phyloP scores from a whole-genome alignment of 805 yeast species.

The Myxozyma vanderwaltii region DNA sequence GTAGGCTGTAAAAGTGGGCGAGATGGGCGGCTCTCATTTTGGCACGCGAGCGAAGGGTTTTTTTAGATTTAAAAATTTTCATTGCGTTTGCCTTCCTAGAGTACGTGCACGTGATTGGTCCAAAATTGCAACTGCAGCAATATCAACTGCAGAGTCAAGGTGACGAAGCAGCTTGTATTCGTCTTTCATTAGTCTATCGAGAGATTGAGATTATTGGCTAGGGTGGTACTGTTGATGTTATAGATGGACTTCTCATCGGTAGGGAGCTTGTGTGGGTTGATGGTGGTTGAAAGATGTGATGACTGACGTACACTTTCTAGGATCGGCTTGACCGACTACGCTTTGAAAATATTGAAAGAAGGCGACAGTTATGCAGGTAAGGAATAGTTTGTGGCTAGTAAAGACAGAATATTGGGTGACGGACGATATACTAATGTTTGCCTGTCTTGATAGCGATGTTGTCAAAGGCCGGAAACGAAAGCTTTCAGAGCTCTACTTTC shows the following conservation, averaged over 20 bases:
- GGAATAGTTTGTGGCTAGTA: slow-evolving; percentile 18
- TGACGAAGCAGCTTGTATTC: neutral
- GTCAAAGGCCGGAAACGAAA: slow-evolving; percentile 57
- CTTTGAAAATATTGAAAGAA: slow-evolving; percentile 50
- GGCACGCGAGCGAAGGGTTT: neutral
- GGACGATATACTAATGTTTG: neutral
- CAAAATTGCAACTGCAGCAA: neutral
- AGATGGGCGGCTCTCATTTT: neutral
- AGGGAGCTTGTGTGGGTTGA: slow-evolving; percentile 2
- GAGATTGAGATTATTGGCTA: neutral
- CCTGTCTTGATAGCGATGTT: slow-evolving; percentile 43
- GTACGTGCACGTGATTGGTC: slow-evolving; percentile 13
- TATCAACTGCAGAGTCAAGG: neutral
- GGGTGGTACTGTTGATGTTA: neutral
- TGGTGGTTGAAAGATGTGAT: neutral
- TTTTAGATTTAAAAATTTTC: slow-evolving; percentile 5
- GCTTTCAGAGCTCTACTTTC: slow-evolving; percentile 60
- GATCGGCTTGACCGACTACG: slow-evolving; percentile 48
- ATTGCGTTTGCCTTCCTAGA: neutral
- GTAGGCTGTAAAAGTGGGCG: neutral
- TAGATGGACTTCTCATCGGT: slow-evolving; percentile 31
- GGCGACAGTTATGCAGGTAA: slow-evolving; percentile 48
- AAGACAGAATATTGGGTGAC: neutral
- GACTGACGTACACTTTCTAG: slow-evolving; percentile 11
- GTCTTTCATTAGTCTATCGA: neutral